Evolutionary conservation across 2,329 filamentous ascomycete species (phyloP).

Genomic region (Penicillium glabrum): DNA sequence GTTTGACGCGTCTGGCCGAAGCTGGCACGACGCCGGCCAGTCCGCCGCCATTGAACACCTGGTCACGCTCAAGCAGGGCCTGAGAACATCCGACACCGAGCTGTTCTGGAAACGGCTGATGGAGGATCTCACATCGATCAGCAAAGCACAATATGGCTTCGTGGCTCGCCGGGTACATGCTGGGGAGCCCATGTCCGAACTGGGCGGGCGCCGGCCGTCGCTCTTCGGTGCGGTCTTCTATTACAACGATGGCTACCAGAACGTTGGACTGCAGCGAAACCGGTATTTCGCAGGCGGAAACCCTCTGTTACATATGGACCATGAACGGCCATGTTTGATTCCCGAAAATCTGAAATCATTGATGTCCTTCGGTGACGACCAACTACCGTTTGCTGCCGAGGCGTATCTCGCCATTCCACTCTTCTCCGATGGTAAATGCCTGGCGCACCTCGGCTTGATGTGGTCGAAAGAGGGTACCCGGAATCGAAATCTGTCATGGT

Average conservation of each 20-base stretch:
- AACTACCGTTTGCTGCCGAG: conserved; percentile 61
- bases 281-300: conserved; percentile 65
- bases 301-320: conserved; percentile 68
- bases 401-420: conserved; percentile 68
- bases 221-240: conserved; percentile 67
- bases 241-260: conserved; percentile 60
- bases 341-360: conserved; percentile 61
- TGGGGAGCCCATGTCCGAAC: conserved; percentile 61
- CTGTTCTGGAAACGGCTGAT: conserved; percentile 66
- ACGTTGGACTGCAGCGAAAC: conserved; percentile 56
- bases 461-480: conserved; percentile 65
- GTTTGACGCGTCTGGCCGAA: conserved; percentile 22
- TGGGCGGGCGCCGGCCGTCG: conserved; percentile 62
- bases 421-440: conserved; percentile 64
- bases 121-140: conserved; percentile 63
- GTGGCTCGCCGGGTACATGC: conserved; percentile 64
- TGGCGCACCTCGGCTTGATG: conserved; percentile 71
- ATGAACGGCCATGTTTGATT: conserved; percentile 70
- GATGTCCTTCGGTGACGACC: conserved; percentile 59
- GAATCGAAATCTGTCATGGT: conserved; percentile 61
- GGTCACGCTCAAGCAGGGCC: conserved; percentile 57
- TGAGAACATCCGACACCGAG: conserved; percentile 55
- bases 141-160: conserved; percentile 64
- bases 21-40: conserved; percentile 50
- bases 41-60: conserved; percentile 62